phyloP scores from a whole-genome alignment of 257 asterid genomes.

The Oldenlandia corymbosa region DNA sequence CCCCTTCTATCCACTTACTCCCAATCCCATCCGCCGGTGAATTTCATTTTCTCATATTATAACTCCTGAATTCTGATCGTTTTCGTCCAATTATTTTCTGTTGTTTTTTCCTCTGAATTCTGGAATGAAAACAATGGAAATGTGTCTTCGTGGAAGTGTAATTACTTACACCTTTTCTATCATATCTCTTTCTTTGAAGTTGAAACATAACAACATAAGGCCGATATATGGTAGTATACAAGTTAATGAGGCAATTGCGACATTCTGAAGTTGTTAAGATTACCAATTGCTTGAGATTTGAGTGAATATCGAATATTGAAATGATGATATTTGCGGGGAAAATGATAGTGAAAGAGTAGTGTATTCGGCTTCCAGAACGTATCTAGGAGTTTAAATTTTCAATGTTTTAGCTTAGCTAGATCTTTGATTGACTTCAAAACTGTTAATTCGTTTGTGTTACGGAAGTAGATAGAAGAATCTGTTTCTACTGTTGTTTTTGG shows the following conservation, averaged over 20 bases:
- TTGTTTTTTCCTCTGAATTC: not conserved
- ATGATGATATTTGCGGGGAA: too few species aligned
- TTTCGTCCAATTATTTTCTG: not conserved
- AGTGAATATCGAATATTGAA: too few species aligned
- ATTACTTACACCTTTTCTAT: not conserved
- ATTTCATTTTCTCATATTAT: not conserved
- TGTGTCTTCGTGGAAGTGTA: not conserved
- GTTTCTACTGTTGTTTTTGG: not conserved
- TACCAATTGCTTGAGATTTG: not conserved
- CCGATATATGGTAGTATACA: too few species aligned
- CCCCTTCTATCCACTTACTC: slow-evolving; percentile 56
- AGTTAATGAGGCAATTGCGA: not conserved
- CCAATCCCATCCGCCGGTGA: slow-evolving; percentile 38
- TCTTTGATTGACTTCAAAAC: too few species aligned
- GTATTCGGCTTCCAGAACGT: too few species aligned
- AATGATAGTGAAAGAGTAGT: too few species aligned
- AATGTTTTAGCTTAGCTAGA: too few species aligned
- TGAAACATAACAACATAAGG: too few species aligned
- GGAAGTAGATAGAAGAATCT: not conserved
- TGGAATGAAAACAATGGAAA: not conserved
- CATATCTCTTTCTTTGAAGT: too few species aligned
- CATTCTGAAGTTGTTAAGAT: not conserved
- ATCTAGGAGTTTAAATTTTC: too few species aligned
- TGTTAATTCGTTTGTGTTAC: too few species aligned
- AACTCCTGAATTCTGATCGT: not conserved